phyloP scores from a whole-genome alignment of 2,329 filamentous ascomycete species.

The Penicillium paneum region DNA sequence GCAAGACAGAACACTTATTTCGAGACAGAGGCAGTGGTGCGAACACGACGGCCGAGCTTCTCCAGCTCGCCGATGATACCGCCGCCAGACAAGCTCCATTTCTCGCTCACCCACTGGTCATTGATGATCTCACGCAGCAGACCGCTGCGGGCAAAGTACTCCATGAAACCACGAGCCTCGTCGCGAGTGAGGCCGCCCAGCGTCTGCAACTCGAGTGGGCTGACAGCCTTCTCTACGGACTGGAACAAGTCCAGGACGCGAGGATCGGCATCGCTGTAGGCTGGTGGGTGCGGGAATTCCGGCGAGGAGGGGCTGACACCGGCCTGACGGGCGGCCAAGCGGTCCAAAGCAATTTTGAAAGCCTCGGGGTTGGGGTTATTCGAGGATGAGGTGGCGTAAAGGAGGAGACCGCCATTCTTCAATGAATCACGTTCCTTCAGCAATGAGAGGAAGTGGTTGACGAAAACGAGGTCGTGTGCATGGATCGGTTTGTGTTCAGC shows the following conservation, averaged over 20 bases:
- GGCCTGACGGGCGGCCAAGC: slow-evolving; percentile 46
- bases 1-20: slow-evolving; percentile 13
- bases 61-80: slow-evolving; percentile 86
- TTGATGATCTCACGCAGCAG: slow-evolving; percentile 69
- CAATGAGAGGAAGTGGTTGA: slow-evolving; percentile 70
- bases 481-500: slow-evolving; percentile 72
- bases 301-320: slow-evolving; percentile 37
- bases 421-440: slow-evolving; percentile 50
- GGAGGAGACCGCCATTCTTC: slow-evolving; percentile 72
- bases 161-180: slow-evolving; percentile 77
- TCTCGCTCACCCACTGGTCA: slow-evolving; percentile 69
- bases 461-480: slow-evolving; percentile 75
- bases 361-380: slow-evolving; percentile 65
- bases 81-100: slow-evolving; percentile 77
- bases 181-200: slow-evolving; percentile 67
- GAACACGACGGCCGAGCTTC: slow-evolving; percentile 49
- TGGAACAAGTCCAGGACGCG: slow-evolving; percentile 49
- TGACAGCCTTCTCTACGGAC: slow-evolving; percentile 28
- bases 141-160: slow-evolving; percentile 89
- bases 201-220: slow-evolving; percentile 48
- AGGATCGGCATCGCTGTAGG: slow-evolving; percentile 53
- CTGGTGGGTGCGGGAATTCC: slow-evolving; percentile 48
- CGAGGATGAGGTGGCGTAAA: slow-evolving; percentile 70
- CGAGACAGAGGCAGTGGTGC: slow-evolving; percentile 9
- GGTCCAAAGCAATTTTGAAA: slow-evolving; percentile 64